Percentiles rank a stretch among this genome's conserved stretches.
phyloP scores from a whole-genome alignment of 768 basidiomycete genomes.

The Rhodosporidiobolus odoratus region DNA sequence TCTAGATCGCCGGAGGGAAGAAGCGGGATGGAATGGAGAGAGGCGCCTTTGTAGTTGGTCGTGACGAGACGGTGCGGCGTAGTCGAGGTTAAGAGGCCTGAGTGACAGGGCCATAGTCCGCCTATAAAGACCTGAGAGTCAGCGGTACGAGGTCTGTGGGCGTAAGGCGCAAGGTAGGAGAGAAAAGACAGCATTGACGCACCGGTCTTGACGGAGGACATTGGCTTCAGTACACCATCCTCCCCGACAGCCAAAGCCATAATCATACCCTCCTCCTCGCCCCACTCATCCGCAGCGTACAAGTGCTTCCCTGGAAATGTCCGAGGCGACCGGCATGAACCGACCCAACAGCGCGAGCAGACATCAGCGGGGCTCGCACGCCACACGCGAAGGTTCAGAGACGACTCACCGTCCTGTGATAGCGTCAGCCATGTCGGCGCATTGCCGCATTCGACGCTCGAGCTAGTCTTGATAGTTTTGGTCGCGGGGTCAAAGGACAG shows the following conservation, averaged over 20 bases:
- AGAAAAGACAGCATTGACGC: background rate
- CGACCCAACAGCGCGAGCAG: background rate
- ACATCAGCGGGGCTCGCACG: background rate
- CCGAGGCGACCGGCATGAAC: background rate
- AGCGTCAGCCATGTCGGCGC: conserved; percentile 30
- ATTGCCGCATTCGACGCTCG: background rate
- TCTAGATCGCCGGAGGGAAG: conserved; percentile 7
- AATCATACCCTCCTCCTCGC: background rate
- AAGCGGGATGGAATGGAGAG: background rate
- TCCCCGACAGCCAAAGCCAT: background rate
- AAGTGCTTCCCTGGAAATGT: background rate
- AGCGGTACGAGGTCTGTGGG: background rate
- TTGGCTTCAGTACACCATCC: background rate
- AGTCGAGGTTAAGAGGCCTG: background rate
- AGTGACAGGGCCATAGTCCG: conserved; percentile 24
- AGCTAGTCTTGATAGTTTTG: background rate
- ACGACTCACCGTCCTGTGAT: conserved; percentile 6
- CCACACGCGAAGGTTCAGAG: too few species aligned
- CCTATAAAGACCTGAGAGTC: background rate
- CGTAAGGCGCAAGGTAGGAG: background rate
- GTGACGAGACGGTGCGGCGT: conserved; percentile 4
- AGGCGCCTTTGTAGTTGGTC: conserved; percentile 28
- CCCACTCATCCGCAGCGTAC: conserved; percentile 27
- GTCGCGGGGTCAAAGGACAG: conserved; percentile 17
- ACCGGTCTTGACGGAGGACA: conserved; percentile 3